Percentiles rank a stretch among this genome's conserved stretches.
Conservation (phyloP, 768 basidiomycete species). For the Filobasidium floriforme region DNA sequence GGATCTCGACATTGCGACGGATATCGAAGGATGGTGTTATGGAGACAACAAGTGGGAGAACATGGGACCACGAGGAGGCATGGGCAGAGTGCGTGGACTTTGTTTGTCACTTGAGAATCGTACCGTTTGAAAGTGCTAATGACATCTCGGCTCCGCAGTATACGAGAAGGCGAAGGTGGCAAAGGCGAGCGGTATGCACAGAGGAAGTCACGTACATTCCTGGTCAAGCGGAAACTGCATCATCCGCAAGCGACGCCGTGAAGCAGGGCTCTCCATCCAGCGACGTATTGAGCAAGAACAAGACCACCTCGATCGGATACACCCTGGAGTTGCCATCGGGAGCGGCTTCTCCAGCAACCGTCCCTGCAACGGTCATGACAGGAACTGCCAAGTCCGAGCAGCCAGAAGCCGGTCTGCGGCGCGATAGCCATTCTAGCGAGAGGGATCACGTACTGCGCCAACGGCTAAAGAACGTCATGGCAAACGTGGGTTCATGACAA, state of each 20-base stretch:
- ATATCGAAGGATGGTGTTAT: conserved; percentile 85
- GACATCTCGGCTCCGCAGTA: conserved; percentile 50
- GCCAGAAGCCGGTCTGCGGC: not conserved
- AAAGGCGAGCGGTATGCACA: conserved; percentile 66
- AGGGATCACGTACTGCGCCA: conserved; percentile 38
- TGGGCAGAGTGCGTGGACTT: conserved; percentile 57
- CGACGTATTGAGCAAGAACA: not conserved
- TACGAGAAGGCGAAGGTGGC: conserved; percentile 79
- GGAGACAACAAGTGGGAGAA: conserved; percentile 94
- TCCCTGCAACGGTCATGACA: conserved; percentile 10
- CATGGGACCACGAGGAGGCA: conserved; percentile 63
- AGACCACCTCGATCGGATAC: not conserved
- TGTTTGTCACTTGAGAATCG: not conserved
- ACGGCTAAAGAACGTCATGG: conserved; percentile 44
- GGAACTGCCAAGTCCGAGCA: conserved; percentile 6
- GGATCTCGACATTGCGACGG: conserved; percentile 50
- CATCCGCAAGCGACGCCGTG: not conserved
- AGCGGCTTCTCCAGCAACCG: conserved; percentile 4
- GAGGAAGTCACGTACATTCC: conserved; percentile 57
- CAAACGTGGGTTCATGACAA: conserved; percentile 30
- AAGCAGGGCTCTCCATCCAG: not conserved
- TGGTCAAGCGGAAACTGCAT: not conserved
- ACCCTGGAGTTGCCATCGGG: conserved; percentile 7
- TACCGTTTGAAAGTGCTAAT: not conserved
- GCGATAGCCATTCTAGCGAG: conserved; percentile 10